These are phyloP conservation scores for Solanum etuberosum DNA, from an alignment of 257 asterid species.

Conservation along the genomic window DNA sequence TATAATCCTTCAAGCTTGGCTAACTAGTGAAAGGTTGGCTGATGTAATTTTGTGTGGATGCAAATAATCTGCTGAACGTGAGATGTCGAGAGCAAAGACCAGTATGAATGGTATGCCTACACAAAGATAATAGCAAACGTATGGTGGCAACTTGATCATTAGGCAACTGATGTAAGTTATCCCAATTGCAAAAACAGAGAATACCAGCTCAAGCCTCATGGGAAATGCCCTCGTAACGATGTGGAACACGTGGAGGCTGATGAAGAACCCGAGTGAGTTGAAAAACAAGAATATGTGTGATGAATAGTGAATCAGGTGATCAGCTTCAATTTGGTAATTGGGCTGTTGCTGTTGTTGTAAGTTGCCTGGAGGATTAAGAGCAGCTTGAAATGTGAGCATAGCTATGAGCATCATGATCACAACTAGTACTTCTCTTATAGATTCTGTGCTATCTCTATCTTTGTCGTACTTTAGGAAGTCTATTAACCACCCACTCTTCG, in stretches of 20 bases:
- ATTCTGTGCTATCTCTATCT: slow-evolving; percentile 19
- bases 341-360: slow-evolving; percentile 42
- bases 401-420: slow-evolving; percentile 30
- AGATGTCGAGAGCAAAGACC: neutral
- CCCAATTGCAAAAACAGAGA: slow-evolving; percentile 16
- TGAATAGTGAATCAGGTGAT: neutral
- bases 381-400: slow-evolving; percentile 42
- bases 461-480: slow-evolving; percentile 12
- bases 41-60: neutral
- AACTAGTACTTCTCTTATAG: slow-evolving; percentile 27
- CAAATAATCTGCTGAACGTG: neutral
- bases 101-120: neutral
- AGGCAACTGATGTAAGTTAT: slow-evolving; percentile 19
- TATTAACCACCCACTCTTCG: neutral
- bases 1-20: neutral
- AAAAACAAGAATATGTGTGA: slow-evolving; percentile 7
- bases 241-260: slow-evolving; percentile 29
- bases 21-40: neutral
- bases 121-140: neutral
- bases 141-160: neutral
- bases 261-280: slow-evolving; percentile 39
- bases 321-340: neutral
- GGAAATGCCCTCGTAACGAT: slow-evolving; percentile 25
- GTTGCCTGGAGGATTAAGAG: slow-evolving; percentile 58
- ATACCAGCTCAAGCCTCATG: slow-evolving; percentile 22